Evolutionary conservation across 306 rosid genomes (phyloP), one percentile per base, ranked within the genome.

Genomic region (Inga oerstediana): DNA sequence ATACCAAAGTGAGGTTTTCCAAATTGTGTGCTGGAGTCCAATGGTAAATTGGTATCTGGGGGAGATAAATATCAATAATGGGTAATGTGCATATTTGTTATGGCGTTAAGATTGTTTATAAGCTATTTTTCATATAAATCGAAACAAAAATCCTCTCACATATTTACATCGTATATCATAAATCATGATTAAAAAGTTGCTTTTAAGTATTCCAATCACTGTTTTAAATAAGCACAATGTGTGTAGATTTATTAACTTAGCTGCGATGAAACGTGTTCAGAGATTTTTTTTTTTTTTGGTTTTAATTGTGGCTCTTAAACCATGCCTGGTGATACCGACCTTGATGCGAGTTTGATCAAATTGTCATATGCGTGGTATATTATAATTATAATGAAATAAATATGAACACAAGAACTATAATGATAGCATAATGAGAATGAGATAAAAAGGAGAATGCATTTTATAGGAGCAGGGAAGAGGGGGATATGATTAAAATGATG

Each of bases 401-500:
- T 19, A 54, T 17, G 22, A 54, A 54, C 16, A 16, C 7, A 51
- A 51, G 17, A 51, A 51, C 2, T 2, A 58, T n/a, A 58, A 58
- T 20, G 22, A 58, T n/a, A 7, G 30, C 2, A 8, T 20, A n/a
- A 58, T 58, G 64, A 58, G 64, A 58, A 3, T 58, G 66, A 59
- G 66, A 22, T 59, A 22, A 59, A 22, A 10, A 24, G 32, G 0
- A 22, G 24, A 15, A 59, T 10, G 66, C 78, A 72, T 74, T 13
- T 49, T 49, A 39, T 54, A 22, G n/a, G 24, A 51, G 20, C 7
- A 17, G 62, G 19, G 62, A 8, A 17, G n/a, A 20, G 7, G 62
- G 75, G 81, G 79, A 82, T 68, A 82, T 85, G 81, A 83, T 73
- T 59, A 72, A 81, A 73, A 83, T 80, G 58, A 83, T 83, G n/a